phyloP scores from a whole-genome alignment of 1,139 yeast genomes.

The Saccharomycopsis crataegensis region DNA sequence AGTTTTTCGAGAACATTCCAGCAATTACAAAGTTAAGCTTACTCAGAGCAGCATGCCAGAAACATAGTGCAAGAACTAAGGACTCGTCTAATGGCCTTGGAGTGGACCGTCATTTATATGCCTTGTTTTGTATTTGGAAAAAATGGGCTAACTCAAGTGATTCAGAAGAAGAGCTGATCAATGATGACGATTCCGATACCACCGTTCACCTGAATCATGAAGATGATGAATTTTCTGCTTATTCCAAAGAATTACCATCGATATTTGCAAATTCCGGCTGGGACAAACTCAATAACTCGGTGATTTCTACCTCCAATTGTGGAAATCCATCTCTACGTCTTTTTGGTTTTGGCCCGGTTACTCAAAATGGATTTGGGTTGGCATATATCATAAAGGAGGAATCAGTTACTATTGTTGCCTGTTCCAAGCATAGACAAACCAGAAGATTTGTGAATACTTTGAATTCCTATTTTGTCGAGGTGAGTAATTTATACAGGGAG shows the following conservation, averaged over 20 bases:
- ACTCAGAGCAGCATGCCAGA: slow-evolving; percentile 59
- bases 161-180: slow-evolving; percentile 19
- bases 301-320: slow-evolving; percentile 59
- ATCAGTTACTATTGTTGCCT: slow-evolving; percentile 76
- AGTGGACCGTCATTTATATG: slow-evolving; percentile 85
- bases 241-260: slow-evolving; percentile 39
- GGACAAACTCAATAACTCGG: slow-evolving; percentile 59
- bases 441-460: slow-evolving; percentile 70
- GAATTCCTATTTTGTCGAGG: slow-evolving; percentile 59
- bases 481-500: slow-evolving; percentile 48
- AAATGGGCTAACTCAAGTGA: slow-evolving; percentile 40
- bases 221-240: slow-evolving; percentile 23
- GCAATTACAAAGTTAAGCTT: slow-evolving; percentile 53
- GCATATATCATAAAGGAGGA: slow-evolving; percentile 87
- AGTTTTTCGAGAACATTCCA: slow-evolving; percentile 66
- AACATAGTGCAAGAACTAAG: slow-evolving; percentile 63
- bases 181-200: slow-evolving; percentile 27
- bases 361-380: slow-evolving; percentile 85
- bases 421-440: slow-evolving; percentile 89
- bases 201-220: slow-evolving; percentile 22
- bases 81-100: slow-evolving; percentile 72
- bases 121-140: slow-evolving; percentile 83
- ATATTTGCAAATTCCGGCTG: slow-evolving; percentile 77
- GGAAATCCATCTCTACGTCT: slow-evolving; percentile 84
- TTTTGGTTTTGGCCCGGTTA: slow-evolving; percentile 90